Conservation (phyloP, 257 asterid species). For the Ilex asprella region DNA sequence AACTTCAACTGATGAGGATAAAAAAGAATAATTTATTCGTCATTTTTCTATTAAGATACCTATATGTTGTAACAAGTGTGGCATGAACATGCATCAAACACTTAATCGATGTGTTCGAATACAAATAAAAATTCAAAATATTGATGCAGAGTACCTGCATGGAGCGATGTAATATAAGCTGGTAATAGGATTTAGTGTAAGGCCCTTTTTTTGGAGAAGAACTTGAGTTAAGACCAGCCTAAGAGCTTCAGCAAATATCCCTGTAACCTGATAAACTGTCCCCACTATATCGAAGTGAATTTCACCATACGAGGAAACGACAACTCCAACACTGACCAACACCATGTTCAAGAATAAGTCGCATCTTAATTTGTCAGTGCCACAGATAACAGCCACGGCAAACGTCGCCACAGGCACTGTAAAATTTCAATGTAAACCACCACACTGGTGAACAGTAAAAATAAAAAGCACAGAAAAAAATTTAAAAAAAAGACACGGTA, state of each 20-base stretch:
- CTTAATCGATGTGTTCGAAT: too few relatives aligned
- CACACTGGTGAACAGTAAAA: slow-evolving; percentile 20
- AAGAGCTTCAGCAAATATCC: slow-evolving; percentile 95
- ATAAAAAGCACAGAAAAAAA: slow-evolving; percentile 9
- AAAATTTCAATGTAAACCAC: slow-evolving; percentile 12
- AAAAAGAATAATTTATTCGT: too few relatives aligned
- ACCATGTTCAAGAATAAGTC: slow-evolving; percentile 88
- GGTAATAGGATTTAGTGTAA: slow-evolving; percentile 88
- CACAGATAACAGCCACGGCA: slow-evolving; percentile 88
- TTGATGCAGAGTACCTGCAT: slow-evolving; percentile 67
- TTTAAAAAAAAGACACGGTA: slow-evolving; percentile 8
- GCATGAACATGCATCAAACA: too few relatives aligned
- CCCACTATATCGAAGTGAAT: slow-evolving; percentile 93
- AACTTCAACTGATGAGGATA: too few relatives aligned
- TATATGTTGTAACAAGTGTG: too few relatives aligned
- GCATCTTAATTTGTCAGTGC: slow-evolving; percentile 84
- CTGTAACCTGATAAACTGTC: slow-evolving; percentile 95
- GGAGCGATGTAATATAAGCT: slow-evolving; percentile 98
- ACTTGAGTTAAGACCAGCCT: slow-evolving; percentile 97
- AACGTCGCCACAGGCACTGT: slow-evolving; percentile 99
- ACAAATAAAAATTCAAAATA: slow-evolving; percentile 4
- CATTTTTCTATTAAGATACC: too few relatives aligned
- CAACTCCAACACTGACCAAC: slow-evolving; percentile 91
- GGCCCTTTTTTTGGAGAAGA: slow-evolving; percentile 90
- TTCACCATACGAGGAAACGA: slow-evolving; percentile 93